phyloP scores from a whole-genome alignment of 2,329 filamentous ascomycete genomes.

The Phyllosticta citrichinensis region DNA sequence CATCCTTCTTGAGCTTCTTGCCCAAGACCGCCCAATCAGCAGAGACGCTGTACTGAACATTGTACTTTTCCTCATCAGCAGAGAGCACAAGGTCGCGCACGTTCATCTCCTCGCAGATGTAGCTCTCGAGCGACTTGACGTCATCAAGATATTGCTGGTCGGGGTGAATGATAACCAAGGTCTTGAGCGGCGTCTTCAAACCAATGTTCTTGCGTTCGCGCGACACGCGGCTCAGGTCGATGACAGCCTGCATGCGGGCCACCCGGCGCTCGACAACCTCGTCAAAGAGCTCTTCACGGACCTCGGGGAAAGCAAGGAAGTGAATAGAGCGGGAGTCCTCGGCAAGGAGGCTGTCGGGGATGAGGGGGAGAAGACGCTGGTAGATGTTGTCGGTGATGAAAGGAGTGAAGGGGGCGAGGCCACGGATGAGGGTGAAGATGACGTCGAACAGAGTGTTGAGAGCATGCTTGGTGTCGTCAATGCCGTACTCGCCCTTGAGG shows the following conservation, averaged over 20 bases:
- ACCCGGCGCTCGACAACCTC: conserved; percentile 77
- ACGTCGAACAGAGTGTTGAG: conserved; percentile 93
- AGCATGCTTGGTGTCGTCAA: conserved; percentile 79
- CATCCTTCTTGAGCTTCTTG: conserved; percentile 96
- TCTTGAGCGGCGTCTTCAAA: conserved; percentile 84
- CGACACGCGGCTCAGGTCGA: conserved; percentile 78
- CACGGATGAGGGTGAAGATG: conserved; percentile 76
- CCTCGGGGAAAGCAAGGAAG: conserved; percentile 83
- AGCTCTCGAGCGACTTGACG: conserved; percentile 72
- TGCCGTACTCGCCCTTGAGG: conserved; percentile 78
- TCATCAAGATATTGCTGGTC: conserved; percentile 78
- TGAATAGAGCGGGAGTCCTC: conserved; percentile 80
- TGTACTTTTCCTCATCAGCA: conserved; percentile 80
- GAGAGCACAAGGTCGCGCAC: conserved; percentile 76
- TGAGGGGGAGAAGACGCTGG: conserved; percentile 67
- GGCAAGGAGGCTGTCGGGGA: conserved; percentile 59
- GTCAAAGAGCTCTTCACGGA: conserved; percentile 81
- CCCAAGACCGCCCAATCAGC: conserved; percentile 92
- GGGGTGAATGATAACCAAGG: conserved; percentile 77
- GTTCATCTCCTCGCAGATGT: conserved; percentile 88
- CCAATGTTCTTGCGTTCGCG: conserved; percentile 77
- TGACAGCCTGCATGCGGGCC: conserved; percentile 86
- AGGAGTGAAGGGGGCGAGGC: conserved; percentile 86
- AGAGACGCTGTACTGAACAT: conserved; percentile 79
- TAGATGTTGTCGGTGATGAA: conserved; percentile 97